Conservation (phyloP, 345 rosid species). For the Citrus inodora region DNA sequence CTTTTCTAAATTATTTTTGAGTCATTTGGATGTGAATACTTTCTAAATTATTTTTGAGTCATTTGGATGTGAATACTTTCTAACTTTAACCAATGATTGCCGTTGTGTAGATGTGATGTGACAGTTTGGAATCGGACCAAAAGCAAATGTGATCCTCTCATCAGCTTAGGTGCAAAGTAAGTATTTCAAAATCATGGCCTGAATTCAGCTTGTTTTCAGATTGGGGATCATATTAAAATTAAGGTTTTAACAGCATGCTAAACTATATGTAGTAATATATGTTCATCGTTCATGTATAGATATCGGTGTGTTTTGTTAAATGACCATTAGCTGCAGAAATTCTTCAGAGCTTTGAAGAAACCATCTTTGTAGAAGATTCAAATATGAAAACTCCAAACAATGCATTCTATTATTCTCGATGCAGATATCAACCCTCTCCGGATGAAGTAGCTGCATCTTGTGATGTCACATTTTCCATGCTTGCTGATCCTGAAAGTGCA, state of each 20-base stretch:
- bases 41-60: background rate
- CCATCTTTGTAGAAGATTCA: background rate
- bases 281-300: no score
- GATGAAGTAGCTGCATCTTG: slow-evolving; percentile 86
- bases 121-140: slow-evolving; percentile 90
- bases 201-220: background rate
- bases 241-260: background rate
- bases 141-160: slow-evolving; percentile 89
- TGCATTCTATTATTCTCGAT: background rate
- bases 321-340: no score
- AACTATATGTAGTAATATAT: no score
- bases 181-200: slow-evolving; percentile 11
- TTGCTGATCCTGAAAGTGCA: slow-evolving; percentile 96
- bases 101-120: slow-evolving; percentile 65
- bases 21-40: background rate
- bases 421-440: slow-evolving; percentile 75
- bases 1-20: background rate
- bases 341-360: no score
- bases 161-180: slow-evolving; percentile 85
- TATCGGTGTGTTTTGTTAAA: no score
- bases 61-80: background rate
- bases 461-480: slow-evolving; percentile 90
- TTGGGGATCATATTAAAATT: no score
- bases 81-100: background rate
- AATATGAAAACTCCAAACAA: background rate